Evolutionary conservation across 2,329 filamentous ascomycete genomes (phyloP).

Genomic region (Fusarium chlamydosporum): DNA sequence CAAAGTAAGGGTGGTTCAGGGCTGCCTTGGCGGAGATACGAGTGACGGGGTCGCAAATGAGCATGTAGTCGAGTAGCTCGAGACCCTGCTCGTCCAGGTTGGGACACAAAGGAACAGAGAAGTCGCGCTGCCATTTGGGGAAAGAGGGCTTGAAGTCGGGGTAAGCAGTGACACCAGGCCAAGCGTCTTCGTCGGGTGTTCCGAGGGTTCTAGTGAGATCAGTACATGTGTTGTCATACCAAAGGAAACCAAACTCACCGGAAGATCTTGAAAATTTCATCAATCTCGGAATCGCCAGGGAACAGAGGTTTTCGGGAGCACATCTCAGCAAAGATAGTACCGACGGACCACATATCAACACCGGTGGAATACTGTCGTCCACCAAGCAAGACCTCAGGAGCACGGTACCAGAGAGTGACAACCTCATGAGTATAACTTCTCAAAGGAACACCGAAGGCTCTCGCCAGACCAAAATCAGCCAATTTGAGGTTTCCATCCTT

Average conservation of each 20-base stretch:
- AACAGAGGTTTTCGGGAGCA: constrained; percentile 93
- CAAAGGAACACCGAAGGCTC: constrained; percentile 91
- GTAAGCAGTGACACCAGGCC: constrained; percentile 93
- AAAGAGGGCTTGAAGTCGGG: constrained; percentile 94
- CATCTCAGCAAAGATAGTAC: constrained; percentile 97
- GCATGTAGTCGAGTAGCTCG: constrained; percentile 76
- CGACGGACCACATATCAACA: constrained; percentile 96
- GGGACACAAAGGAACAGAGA: constrained; percentile 74
- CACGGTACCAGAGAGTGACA: constrained; percentile 92
- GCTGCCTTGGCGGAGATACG: constrained; percentile 92
- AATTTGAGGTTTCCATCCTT: constrained; percentile 89
- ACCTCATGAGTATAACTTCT: constrained; percentile 96
- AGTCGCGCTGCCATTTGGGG: constrained; percentile 88
- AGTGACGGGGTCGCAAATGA: constrained; percentile 88
- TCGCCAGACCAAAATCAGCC: constrained; percentile 89
- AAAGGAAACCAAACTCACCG: constrained; percentile 65
- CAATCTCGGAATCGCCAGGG: constrained; percentile 82
- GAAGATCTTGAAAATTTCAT: constrained; percentile 71
- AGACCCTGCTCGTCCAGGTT: constrained; percentile 81
- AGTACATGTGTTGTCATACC: background rate
- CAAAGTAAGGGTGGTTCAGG: constrained; percentile 86
- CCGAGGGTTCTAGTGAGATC: constrained; percentile 73
- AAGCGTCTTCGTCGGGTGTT: constrained; percentile 84
- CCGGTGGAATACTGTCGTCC: constrained; percentile 93
- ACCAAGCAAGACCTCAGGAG: constrained; percentile 90